Conservation (phyloP, 768 basidiomycete genomes). For the Trametes cingulata region DNA sequence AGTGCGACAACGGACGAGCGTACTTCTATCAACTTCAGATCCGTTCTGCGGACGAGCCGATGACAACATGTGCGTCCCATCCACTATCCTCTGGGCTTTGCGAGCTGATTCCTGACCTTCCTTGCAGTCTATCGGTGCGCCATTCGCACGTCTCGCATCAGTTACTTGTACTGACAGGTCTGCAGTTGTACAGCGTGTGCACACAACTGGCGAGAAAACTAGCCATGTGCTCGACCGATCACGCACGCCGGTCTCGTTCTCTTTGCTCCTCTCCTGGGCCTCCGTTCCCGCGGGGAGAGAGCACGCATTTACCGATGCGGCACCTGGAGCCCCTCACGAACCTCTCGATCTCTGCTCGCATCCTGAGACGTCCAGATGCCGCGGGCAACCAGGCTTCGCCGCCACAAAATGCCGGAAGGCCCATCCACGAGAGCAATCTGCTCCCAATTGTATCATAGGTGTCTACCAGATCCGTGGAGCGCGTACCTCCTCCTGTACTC, state of each 20-base stretch:
- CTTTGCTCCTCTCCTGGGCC: background rate
- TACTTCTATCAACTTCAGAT: conserved; percentile 98
- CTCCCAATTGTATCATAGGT: too few relatives aligned
- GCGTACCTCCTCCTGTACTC: background rate
- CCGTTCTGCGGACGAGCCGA: conserved; percentile 88
- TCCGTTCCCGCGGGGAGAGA: too few relatives aligned
- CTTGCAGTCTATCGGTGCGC: conserved; percentile 61
- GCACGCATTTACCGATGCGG: too few relatives aligned
- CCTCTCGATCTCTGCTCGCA: too few relatives aligned
- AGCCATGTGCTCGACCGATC: background rate
- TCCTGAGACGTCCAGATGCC: too few relatives aligned
- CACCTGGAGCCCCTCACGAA: too few relatives aligned
- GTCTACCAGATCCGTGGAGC: background rate
- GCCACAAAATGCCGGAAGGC: too few relatives aligned
- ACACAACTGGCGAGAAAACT: conserved; percentile 73
- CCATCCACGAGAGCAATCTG: too few relatives aligned
- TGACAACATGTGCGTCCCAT: conserved; percentile 57
- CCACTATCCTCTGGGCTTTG: conserved; percentile 8
- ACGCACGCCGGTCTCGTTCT: background rate
- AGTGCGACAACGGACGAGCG: conserved; percentile 83
- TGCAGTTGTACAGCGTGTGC: conserved; percentile 61
- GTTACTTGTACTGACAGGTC: background rate
- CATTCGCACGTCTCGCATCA: background rate
- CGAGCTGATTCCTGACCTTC: background rate
- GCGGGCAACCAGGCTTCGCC: too few relatives aligned